Base-by-base conservation (phyloP, 2,329 filamentous ascomycete genomes). In the Ophiostoma piceae region DNA sequence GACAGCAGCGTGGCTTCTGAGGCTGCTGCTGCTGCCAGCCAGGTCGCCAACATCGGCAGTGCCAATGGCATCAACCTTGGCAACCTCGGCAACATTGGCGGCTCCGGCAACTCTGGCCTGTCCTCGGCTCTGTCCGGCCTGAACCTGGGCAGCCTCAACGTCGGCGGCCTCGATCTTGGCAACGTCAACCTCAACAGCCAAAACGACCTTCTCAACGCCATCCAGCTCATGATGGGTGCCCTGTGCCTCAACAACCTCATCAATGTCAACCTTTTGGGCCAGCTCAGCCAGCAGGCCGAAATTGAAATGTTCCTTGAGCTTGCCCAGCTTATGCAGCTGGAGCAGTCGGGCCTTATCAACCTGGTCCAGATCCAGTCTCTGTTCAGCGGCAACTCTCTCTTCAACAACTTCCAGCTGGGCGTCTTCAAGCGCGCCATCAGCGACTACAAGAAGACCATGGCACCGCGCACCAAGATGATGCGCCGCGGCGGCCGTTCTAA, bases 271-370 rank as follows among this genome's bases (percentile, higher is more conserved):
- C 69, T 75, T 41, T 67, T 76, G 43, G 66, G 69, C 37, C 66
- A 68, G 54, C 73, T 78, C 12, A 73, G 76, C 32, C 57, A 72
- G 60, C 72, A 74, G 69, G 74, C 75, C 37, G 73, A 77, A 51
- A 69, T 76, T 29, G 73, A 78, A 62, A 73, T 79, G 67, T 77
- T 79, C 71, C 71, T 78, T 26, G 74, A 78, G 74, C 75, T 78
- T 16, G 76, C 75, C 7, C 74, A 78, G 75, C 73, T 78, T 12
- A 73, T 75, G 72, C 74, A 78, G 71, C 74, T 78, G 26, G 69
- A 77, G 73, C 71, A 75, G 71, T 73, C 76, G 1, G 76, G 76
- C 11, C 75, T 78, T 7, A 60, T 78, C 66, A 75, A 74, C 70
- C 57, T 75, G n/a, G 68, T 70, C 8, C 74, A 76, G 37, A 73